phyloP scores from a whole-genome alignment of 1,284 basidiomycete genomes.

The Malassezia slooffiae region DNA sequence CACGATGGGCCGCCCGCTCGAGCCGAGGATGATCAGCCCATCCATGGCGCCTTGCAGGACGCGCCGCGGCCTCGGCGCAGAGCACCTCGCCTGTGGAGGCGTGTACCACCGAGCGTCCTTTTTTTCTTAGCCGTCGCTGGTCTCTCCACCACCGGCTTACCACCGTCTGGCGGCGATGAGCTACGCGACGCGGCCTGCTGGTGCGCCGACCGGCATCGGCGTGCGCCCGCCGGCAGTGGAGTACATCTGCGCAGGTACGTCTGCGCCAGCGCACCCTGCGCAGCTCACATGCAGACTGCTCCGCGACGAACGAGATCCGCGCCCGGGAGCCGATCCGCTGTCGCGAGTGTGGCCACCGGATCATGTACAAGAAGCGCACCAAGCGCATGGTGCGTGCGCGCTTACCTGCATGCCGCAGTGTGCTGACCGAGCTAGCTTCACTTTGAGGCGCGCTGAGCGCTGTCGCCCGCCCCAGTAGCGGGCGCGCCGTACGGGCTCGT shows the following conservation, averaged over 20 bases:
- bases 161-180: slow-evolving; percentile 7
- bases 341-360: slow-evolving; percentile 90
- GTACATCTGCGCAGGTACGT: slow-evolving; percentile 80
- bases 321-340: slow-evolving; percentile 91
- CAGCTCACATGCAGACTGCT: slow-evolving; percentile 66
- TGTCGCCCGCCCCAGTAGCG: too few relatives aligned
- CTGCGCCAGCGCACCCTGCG: neutral
- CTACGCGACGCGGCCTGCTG: slow-evolving; percentile 14
- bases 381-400: slow-evolving; percentile 67
- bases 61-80: neutral
- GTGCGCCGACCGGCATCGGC: slow-evolving; percentile 17
- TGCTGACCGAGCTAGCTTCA: slow-evolving; percentile 16
- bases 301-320: slow-evolving; percentile 81
- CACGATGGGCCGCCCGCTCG: slow-evolving; percentile 72
- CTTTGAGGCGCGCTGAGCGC: slow-evolving; percentile 24
- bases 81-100: slow-evolving; percentile 4
- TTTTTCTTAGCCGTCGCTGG: slow-evolving; percentile 4
- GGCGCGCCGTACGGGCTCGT: too few relatives aligned
- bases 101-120: neutral
- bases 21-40: slow-evolving; percentile 77
- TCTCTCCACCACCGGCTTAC: neutral
- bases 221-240: slow-evolving; percentile 47
- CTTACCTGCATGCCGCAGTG: neutral
- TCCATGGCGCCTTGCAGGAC: slow-evolving; percentile 52
- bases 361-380: slow-evolving; percentile 98